Conservation (phyloP, 805 yeast species). For the Wickerhamomyces subpelliculosus region DNA sequence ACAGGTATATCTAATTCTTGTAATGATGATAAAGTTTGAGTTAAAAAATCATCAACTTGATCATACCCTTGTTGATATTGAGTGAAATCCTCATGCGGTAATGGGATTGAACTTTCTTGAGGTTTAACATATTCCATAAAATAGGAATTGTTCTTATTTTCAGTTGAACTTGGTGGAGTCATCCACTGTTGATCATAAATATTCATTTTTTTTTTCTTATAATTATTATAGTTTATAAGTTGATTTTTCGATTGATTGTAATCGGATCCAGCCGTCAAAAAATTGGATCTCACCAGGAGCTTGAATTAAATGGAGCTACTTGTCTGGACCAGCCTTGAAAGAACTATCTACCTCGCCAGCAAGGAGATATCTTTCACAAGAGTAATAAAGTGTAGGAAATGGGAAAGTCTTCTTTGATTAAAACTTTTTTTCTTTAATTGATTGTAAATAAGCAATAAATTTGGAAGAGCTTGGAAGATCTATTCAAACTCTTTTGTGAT, state of each 20-base stretch:
- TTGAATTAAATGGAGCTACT: background rate
- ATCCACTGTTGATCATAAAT: background rate
- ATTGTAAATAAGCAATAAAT: background rate
- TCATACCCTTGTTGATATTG: background rate
- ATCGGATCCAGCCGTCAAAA: background rate
- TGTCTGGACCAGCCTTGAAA: conserved; percentile 6
- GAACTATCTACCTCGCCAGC: conserved; percentile 3
- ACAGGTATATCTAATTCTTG: conserved; percentile 62
- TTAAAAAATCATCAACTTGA: conserved; percentile 11
- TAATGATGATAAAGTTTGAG: conserved; percentile 46
- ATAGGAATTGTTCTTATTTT: background rate
- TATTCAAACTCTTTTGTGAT: too few species aligned
- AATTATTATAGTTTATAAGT: background rate
- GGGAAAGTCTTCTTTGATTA: background rate
- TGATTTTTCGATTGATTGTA: background rate
- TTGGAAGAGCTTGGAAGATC: too few species aligned
- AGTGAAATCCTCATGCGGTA: conserved; percentile 4
- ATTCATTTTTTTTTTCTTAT: background rate
- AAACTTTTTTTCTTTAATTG: background rate
- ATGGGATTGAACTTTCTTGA: conserved; percentile 1
- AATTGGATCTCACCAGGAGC: background rate
- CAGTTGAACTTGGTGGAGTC: background rate
- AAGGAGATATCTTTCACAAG: conserved; percentile 3
- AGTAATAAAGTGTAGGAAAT: too few species aligned
- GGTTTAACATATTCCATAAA: background rate